Base-by-base conservation (phyloP, 768 basidiomycete genomes). In the Rhodotorula diobovata region DNA sequence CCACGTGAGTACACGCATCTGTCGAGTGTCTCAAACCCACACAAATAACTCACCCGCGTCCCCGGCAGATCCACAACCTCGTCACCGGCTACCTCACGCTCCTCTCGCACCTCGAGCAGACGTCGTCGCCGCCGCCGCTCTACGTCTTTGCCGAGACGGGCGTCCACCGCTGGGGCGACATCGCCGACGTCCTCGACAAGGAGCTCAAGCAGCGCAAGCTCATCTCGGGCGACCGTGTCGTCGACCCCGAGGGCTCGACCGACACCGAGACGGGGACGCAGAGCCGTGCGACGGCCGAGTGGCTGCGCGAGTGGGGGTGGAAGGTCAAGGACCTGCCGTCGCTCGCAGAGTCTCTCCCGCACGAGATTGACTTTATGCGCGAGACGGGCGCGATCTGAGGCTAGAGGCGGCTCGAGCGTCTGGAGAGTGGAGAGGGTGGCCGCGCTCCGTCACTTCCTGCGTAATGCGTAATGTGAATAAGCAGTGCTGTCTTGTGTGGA, bases 141-240 rank as follows among this genome's bases (percentile, higher is more conserved):
- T 65, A 65, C 64, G 14, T 65, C 35, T 50, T 65, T 43, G 64
- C 64, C 45, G 64, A 65, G 37, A 57, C 55, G 4, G 64, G 64
- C 55, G 32, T 16, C n/a, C 64, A 65, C 64, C 23, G 21, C 45
- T 65, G 64, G 64, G 28, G 45, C 28, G 32, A 25, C 16, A 2
- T 65, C 46, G 54, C 28, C 43, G 20, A 4, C 14, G 9, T 28
- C 28, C 0, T 65, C 39, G 45, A 65, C 25, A 8, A 10, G 9
- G 45, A 48, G 32, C 56, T 65, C 15, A 35, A 46, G 35, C 21
- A 45, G 54, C 55, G 45, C 35, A 25, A 25, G 15, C 41, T 57
- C n/a, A 30, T 65, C 64, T 34, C 37, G 23, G 25, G 43, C 41
- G 41, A 65, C 54, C 18, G 16, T 20, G 25, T 23, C 32, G 45